phyloP scores from a whole-genome alignment of 345 rosid species.

The Reutealis trisperma region DNA sequence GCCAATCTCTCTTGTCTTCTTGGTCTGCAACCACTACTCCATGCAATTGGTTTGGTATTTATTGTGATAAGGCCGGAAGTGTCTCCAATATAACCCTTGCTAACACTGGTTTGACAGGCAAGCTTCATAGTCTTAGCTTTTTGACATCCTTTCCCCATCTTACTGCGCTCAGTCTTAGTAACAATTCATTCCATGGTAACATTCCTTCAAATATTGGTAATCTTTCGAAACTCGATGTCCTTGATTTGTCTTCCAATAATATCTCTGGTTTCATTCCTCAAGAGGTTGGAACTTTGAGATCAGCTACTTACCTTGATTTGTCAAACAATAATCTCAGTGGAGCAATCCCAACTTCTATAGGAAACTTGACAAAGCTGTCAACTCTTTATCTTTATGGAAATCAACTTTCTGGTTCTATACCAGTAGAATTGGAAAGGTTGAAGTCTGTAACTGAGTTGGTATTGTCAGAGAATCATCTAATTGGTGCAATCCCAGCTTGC shows the following conservation, averaged over 20 bases:
- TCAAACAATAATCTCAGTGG: not conserved
- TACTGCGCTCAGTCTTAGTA: not conserved
- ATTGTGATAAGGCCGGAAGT: not conserved
- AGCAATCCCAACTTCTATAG: not conserved
- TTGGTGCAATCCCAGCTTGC: not conserved
- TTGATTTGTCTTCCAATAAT: conserved; percentile 14
- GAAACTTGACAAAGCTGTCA: too few species aligned
- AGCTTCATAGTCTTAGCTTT: conserved; percentile 11
- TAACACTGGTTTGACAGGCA: not conserved
- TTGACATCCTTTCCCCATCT: conserved; percentile 25
- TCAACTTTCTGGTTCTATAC: too few species aligned
- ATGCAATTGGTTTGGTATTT: conserved; percentile 6
- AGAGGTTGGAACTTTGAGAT: not conserved
- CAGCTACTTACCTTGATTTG: not conserved
- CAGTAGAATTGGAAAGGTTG: not conserved
- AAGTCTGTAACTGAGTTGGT: too few species aligned
- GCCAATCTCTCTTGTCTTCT: not conserved
- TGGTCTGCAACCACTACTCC: not conserved
- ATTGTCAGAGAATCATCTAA: too few species aligned
- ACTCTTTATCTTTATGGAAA: too few species aligned
- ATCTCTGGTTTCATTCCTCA: not conserved
- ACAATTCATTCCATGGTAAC: conserved; percentile 8
- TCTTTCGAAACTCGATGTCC: conserved; percentile 14
- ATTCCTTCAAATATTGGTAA: conserved; percentile 18
- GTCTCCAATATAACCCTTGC: not conserved